A percentile compares a stretch with the other conserved stretches of the same genome.
phyloP scores from a whole-genome alignment of 306 rosid species.

The Cucumis hystrix region DNA sequence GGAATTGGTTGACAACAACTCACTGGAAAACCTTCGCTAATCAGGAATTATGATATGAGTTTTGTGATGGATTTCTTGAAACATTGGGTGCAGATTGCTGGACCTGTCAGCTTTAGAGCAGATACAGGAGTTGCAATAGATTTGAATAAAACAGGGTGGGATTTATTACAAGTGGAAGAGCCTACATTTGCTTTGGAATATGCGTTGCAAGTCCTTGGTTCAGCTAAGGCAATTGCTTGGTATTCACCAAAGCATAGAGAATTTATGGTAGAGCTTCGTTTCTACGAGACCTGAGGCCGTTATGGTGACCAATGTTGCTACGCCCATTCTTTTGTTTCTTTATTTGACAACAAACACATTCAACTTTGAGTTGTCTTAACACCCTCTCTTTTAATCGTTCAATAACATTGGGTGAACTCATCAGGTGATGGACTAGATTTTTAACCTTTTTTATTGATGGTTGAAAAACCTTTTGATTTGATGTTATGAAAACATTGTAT shows the following conservation, averaged over 20 bases:
- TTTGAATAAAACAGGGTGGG: conserved; percentile 31
- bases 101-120: conserved; percentile 76
- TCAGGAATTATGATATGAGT: background rate
- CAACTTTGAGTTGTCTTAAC: background rate
- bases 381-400: too few relatives aligned
- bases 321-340: background rate
- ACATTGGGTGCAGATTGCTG: conserved; percentile 43
- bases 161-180: conserved; percentile 27
- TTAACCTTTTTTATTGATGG: too few relatives aligned
- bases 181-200: conserved; percentile 72
- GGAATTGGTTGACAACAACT: background rate
- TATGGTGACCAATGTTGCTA: background rate
- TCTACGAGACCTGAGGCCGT: conserved; percentile 33
- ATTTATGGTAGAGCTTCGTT: conserved; percentile 89
- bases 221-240: conserved; percentile 97
- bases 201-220: conserved; percentile 72
- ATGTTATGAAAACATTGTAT: too few relatives aligned
- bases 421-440: too few relatives aligned
- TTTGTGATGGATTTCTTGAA: background rate
- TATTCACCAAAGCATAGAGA: conserved; percentile 73
- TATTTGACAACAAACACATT: background rate
- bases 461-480: too few relatives aligned
- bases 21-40: background rate
- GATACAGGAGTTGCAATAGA: conserved; percentile 61
- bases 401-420: too few relatives aligned